Evolutionary conservation across 257 asterid species (phyloP).

Genomic region (Solanum pennellii): DNA sequence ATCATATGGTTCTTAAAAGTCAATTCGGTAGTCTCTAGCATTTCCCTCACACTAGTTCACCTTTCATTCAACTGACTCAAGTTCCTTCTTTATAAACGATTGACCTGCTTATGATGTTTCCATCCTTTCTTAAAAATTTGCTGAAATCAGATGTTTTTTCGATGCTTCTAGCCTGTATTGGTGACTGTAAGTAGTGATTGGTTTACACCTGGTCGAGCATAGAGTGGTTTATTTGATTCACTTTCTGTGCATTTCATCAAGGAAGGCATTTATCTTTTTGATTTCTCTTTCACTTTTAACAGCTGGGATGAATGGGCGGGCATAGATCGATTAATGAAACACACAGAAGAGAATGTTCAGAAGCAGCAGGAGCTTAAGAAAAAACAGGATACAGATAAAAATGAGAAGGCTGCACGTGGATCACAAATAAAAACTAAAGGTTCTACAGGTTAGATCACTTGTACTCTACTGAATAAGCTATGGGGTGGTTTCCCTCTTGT

Average conservation of each 20-base stretch:
- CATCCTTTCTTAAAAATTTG: neutral
- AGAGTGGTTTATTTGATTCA: neutral
- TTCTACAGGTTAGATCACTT: slow-evolving; percentile 28
- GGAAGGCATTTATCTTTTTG: neutral
- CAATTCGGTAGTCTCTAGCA: neutral
- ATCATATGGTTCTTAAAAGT: neutral
- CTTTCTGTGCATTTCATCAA: neutral
- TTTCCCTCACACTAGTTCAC: neutral
- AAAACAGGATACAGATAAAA: slow-evolving; percentile 26
- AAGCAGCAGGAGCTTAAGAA: slow-evolving; percentile 37
- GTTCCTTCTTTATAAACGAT: neutral
- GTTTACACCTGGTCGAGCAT: neutral
- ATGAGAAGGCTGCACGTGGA: slow-evolving; percentile 24
- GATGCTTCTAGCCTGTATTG: neutral
- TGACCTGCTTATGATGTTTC: neutral
- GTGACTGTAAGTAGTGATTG: neutral
- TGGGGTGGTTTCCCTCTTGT: neutral
- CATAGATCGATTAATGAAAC: slow-evolving; percentile 37
- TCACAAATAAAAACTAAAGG: slow-evolving; percentile 30
- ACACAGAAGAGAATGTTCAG: slow-evolving; percentile 44
- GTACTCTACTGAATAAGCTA: neutral
- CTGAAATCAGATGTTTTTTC: neutral
- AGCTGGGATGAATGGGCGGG: slow-evolving; percentile 94
- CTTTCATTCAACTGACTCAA: neutral
- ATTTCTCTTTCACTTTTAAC: slow-evolving; percentile 3